Evolutionary conservation across 2,329 filamentous ascomycete genomes (phyloP).

Genomic region (Ophiostoma quercus): DNA sequence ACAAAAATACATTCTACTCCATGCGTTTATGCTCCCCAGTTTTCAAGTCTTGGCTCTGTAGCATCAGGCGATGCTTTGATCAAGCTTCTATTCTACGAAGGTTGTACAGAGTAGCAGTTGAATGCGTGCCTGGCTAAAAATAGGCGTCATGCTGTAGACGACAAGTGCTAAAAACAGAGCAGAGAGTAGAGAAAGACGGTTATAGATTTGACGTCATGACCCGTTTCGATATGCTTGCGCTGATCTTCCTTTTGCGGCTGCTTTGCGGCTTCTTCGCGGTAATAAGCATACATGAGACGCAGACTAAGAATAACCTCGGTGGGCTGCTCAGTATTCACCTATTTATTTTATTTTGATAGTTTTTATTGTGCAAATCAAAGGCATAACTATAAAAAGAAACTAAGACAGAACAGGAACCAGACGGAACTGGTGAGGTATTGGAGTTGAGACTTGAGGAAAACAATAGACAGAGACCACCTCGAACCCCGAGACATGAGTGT

Average conservation of each 20-base stretch:
- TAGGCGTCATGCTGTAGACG: background rate
- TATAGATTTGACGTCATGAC: background rate
- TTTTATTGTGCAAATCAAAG: background rate
- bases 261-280: background rate
- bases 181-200: background rate
- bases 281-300: background rate
- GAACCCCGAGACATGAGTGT: background rate
- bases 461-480: background rate
- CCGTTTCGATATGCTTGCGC: background rate
- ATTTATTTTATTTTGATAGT: background rate
- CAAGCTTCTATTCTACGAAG: background rate
- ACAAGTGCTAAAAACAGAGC: no score
- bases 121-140: background rate
- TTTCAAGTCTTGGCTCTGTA: background rate
- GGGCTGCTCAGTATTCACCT: background rate
- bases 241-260: background rate
- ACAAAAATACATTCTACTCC: background rate
- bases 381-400: background rate
- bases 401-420: background rate
- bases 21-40: background rate
- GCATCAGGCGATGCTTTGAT: background rate
- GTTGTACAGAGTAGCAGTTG: background rate
- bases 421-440: background rate
- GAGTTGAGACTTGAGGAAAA: slow-evolving; percentile 2
- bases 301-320: background rate